Conservation (phyloP, 2,329 filamentous ascomycete genomes). For the Diplodia intermedia region DNA sequence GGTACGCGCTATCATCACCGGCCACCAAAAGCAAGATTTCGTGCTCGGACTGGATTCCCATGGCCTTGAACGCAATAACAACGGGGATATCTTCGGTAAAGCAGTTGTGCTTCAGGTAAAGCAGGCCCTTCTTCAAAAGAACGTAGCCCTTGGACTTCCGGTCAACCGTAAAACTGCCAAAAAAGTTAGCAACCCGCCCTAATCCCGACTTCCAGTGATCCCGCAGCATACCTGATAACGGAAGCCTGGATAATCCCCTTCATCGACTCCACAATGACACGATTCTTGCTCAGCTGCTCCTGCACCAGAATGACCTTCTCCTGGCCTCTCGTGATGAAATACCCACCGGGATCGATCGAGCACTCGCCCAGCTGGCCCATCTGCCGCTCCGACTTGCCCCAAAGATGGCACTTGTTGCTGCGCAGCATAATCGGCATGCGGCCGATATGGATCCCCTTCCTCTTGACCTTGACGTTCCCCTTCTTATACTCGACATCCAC, state of each 20-base stretch:
- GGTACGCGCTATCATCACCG: constrained; percentile 84
- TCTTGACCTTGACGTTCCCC: constrained; percentile 76
- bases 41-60: constrained; percentile 92
- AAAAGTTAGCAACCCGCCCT: constrained; percentile 20
- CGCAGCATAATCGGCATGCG: constrained; percentile 96
- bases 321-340: constrained; percentile 96
- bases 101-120: constrained; percentile 91
- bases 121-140: constrained; percentile 88
- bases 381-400: constrained; percentile 80
- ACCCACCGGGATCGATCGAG: constrained; percentile 92
- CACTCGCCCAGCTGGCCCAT: constrained; percentile 96
- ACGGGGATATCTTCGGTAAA: constrained; percentile 94
- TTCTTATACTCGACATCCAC: constrained; percentile 92
- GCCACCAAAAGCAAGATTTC: constrained; percentile 93
- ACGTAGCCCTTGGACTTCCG: constrained; percentile 98
- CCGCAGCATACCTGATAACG: constrained; percentile 68
- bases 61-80: constrained; percentile 88
- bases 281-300: constrained; percentile 98
- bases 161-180: constrained; percentile 88
- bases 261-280: constrained; percentile 96
- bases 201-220: not conserved
- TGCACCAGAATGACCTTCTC: constrained; percentile 99
- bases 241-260: constrained; percentile 95
- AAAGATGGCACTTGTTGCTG: constrained; percentile 89
- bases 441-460: constrained; percentile 78